Percentiles rank a stretch among this genome's conserved stretches.
Evolutionary conservation across 495 filamentous ascomycete species (phyloP).

Genomic region (Amniculicola lignicola): DNA sequence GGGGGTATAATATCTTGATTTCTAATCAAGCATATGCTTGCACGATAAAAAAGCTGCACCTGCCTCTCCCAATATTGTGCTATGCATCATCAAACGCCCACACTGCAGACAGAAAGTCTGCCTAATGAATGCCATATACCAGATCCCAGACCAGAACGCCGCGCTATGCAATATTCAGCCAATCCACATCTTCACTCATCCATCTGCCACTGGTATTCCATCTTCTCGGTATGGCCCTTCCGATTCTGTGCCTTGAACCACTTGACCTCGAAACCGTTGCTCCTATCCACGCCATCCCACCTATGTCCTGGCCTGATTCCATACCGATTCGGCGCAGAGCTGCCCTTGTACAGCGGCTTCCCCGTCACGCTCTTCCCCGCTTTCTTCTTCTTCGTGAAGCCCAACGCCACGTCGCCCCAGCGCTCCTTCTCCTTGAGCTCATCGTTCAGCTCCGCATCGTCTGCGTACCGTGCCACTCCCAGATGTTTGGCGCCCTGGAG

Average conservation of each 20-base stretch:
- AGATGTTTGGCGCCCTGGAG: slow-evolving; percentile 76
- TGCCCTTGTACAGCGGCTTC: slow-evolving; percentile 74
- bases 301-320: slow-evolving; percentile 85
- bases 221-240: slow-evolving; percentile 64
- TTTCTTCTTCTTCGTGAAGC: slow-evolving; percentile 63
- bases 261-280: slow-evolving; percentile 92
- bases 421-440: slow-evolving; percentile 70
- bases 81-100: too few relatives aligned
- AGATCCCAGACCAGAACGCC: too few relatives aligned
- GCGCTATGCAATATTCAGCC: background rate
- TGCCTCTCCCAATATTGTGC: too few relatives aligned
- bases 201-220: slow-evolving; percentile 96
- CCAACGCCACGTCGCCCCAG: slow-evolving; percentile 93
- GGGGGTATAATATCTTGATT: too few relatives aligned
- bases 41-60: too few relatives aligned
- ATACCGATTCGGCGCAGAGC: slow-evolving; percentile 86
- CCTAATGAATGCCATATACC: too few relatives aligned
- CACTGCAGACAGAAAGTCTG: too few relatives aligned
- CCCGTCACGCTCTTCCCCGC: slow-evolving; percentile 53
- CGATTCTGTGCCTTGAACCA: slow-evolving; percentile 84
- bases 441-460: slow-evolving; percentile 80
- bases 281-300: slow-evolving; percentile 97
- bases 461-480: slow-evolving; percentile 71
- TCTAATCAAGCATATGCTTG: too few relatives aligned
- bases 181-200: slow-evolving; percentile 57